Evolutionary conservation across 2,329 filamentous ascomycete genomes (phyloP).

Genomic region (Monilinia vaccinii-corymbosi): DNA sequence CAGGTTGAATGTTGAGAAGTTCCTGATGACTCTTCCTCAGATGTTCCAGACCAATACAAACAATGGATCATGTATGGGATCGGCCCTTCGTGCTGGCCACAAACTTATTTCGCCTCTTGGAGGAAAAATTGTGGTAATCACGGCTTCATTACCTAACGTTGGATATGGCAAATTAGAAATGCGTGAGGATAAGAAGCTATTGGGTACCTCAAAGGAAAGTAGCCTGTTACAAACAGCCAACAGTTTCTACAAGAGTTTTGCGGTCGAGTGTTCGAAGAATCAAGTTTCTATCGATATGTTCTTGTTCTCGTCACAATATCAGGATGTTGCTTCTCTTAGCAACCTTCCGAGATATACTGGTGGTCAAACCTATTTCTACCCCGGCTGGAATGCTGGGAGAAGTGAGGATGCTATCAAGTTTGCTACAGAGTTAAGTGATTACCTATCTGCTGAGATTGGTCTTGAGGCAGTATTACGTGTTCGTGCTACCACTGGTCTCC

Average conservation of each 20-base stretch:
- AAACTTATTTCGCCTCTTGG: conserved; percentile 92
- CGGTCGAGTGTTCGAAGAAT: conserved; percentile 97
- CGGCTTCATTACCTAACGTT: conserved; percentile 80
- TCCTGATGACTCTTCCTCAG: conserved; percentile 80
- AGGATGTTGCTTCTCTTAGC: conserved; percentile 92
- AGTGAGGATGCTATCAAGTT: conserved; percentile 97
- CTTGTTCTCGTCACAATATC: conserved; percentile 89
- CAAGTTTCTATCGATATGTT: conserved; percentile 99
- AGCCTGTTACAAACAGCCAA: conserved; percentile 81
- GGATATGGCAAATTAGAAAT: conserved; percentile 85
- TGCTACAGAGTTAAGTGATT: conserved; percentile 92
- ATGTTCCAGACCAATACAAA: conserved; percentile 97
- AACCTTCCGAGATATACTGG: conserved; percentile 94
- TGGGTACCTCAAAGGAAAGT: conserved; percentile 90
- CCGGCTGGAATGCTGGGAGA: conserved; percentile 87
- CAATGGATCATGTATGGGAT: conserved; percentile 87
- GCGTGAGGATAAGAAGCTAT: conserved; percentile 90
- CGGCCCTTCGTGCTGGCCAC: conserved; percentile 83
- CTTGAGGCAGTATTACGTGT: conserved; percentile 93
- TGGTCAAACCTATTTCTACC: conserved; percentile 97
- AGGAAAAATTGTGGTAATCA: conserved; percentile 89
- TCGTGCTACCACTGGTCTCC: conserved; percentile 83
- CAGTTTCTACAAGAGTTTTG: conserved; percentile 98
- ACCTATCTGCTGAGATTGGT: conserved; percentile 92
- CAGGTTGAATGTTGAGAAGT: conserved; percentile 81